phyloP scores from a whole-genome alignment of 768 basidiomycete genomes.

The Tremella mesenterica region DNA sequence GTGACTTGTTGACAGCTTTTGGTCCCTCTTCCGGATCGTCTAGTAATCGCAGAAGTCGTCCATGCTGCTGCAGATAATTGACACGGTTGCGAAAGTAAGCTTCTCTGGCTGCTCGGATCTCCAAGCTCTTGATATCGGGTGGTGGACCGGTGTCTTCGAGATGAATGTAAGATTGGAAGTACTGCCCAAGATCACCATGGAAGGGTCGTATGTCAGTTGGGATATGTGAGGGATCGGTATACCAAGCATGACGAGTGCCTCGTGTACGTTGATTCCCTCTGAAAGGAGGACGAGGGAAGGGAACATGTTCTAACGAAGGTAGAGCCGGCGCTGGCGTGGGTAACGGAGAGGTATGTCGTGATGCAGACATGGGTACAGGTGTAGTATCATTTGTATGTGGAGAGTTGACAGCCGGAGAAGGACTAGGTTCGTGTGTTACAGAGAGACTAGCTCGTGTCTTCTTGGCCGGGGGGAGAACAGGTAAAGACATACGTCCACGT shows the following conservation, averaged over 20 bases:
- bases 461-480: slow-evolving; percentile 1
- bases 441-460: slow-evolving; percentile 1
- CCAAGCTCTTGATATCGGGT: slow-evolving; percentile 47
- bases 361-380: not conserved
- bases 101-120: slow-evolving; percentile 47
- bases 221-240: slow-evolving; percentile 59
- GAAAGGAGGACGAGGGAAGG: slow-evolving; percentile 49
- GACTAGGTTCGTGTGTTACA: slow-evolving; percentile 4
- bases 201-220: slow-evolving; percentile 51
- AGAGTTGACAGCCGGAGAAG: slow-evolving; percentile 5
- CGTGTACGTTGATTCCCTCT: slow-evolving; percentile 63
- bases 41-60: slow-evolving; percentile 48
- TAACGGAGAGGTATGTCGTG: slow-evolving; percentile 8
- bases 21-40: slow-evolving; percentile 35
- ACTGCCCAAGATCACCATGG: slow-evolving; percentile 52
- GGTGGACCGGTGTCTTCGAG: slow-evolving; percentile 52
- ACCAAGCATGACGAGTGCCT: slow-evolving; percentile 53
- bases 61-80: slow-evolving; percentile 49
- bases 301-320: slow-evolving; percentile 33
- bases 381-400: slow-evolving; percentile 15
- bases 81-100: slow-evolving; percentile 49
- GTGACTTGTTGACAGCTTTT: slow-evolving; percentile 1
- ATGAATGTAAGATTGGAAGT: slow-evolving; percentile 58
- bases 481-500: slow-evolving; percentile 12
- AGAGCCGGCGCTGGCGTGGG: slow-evolving; percentile 12